Base-by-base conservation (phyloP, 2,329 filamentous ascomycete genomes). In the Elsinoe batatas region DNA sequence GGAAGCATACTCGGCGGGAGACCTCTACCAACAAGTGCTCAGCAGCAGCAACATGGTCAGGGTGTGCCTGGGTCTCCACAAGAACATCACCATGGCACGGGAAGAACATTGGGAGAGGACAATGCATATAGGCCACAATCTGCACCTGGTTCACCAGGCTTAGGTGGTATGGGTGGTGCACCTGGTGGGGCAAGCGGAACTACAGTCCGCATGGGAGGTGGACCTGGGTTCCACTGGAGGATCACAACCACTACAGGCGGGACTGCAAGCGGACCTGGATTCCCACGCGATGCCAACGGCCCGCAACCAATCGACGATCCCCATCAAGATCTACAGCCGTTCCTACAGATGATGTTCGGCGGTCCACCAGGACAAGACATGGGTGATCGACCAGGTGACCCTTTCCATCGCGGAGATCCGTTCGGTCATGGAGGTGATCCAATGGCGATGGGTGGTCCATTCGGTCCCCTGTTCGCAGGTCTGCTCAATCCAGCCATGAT, bases 241-340 rank as follows among this genome's bases (percentile, higher is more conserved):
- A 63, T 67, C 50, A 68, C 40, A 22, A 44, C 66, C 10, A 64
- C 69, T 5, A 61, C 63, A 8, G 20, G 18, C 10, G 36, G 33
- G 6, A 64, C 69, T 4, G 61, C 63, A 8, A n/a, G 18, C n/a
- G 36, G 33, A 22, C 15, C 49, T 26, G 10, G 80, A 42, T 68
- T 67, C 53, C 79, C 79, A 33, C 74, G 78, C 59, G 73, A 81
- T 63, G 71, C 75, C 22, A 72, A 79, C 61, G 68, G 68, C 26
- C 71, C 78, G 37, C 47, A 51, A 15, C 32, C 47, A 11, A 38
- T 51, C 47, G 17, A 51, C 12, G 47, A 51, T 26, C 47, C 47
- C 8, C 47, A 51, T 56, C 54, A 51, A 37, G 35, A 40, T 22
- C 20, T 43, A 32, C 44, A 44, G 53, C 26, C 49, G 13, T 51